Percentiles rank a stretch among this genome's conserved stretches.
These are phyloP conservation scores for Syzygium grande DNA, from an alignment of 345 rosid genomes.

Conservation along the genomic window DNA sequence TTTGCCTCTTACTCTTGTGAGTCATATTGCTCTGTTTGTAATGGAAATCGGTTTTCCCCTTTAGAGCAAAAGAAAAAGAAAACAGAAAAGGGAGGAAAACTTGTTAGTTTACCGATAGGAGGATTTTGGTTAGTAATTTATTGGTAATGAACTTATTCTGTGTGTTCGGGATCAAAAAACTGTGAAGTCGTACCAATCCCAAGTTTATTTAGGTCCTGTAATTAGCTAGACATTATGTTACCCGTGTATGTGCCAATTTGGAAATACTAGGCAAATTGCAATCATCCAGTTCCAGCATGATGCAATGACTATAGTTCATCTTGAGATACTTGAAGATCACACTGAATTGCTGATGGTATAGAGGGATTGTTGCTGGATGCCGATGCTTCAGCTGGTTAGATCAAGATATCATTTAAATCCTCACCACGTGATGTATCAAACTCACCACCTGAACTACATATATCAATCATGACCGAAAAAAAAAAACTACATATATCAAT, in stretches of 20 bases:
- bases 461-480: neutral
- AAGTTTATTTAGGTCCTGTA: neutral
- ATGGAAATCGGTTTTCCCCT: neutral
- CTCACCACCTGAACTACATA: neutral
- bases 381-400: neutral
- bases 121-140: neutral
- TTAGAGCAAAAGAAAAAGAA: neutral
- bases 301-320: neutral
- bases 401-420: neutral
- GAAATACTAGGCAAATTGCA: neutral
- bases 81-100: neutral
- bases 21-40: neutral
- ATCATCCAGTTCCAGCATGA: neutral
- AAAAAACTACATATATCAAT: too few species aligned
- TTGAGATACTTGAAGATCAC: neutral
- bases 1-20: neutral
- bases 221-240: neutral
- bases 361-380: neutral
- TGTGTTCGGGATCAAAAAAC: neutral
- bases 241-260: neutral
- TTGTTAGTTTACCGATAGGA: neutral
- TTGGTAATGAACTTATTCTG: neutral
- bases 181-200: neutral
- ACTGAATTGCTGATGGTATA: neutral
- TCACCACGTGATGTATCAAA: neutral